Conservation (phyloP, 1,284 basidiomycete genomes). For the Microbotryum violaceum region DNA sequence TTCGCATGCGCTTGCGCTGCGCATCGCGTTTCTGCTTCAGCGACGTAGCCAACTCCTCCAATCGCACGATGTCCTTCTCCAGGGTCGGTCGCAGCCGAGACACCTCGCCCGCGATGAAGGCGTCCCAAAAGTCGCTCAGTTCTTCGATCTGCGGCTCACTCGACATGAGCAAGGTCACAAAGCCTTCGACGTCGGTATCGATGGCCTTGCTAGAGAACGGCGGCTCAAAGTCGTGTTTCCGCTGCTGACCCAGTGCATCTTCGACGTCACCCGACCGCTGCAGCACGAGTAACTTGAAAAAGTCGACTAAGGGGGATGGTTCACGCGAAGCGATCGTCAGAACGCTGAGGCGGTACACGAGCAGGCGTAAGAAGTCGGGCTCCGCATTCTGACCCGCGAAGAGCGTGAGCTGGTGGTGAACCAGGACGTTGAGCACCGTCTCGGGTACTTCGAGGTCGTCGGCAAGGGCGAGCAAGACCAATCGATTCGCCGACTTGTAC, state of each 20-base stretch:
- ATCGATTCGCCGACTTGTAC: slow-evolving; percentile 4
- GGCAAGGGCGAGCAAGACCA: slow-evolving; percentile 10
- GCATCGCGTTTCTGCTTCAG: not conserved
- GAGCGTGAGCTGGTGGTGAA: slow-evolving; percentile 17
- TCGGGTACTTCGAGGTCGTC: not conserved
- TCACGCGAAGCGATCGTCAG: not conserved
- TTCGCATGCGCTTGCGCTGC: slow-evolving; percentile 2
- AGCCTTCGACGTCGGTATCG: slow-evolving; percentile 1
- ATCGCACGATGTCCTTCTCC: slow-evolving; percentile 6
- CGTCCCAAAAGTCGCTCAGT: not conserved
- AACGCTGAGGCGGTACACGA: slow-evolving; percentile 4
- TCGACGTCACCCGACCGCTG: slow-evolving; percentile 9
- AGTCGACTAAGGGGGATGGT: not conserved
- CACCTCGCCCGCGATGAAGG: slow-evolving; percentile 1
- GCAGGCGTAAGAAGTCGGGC: not conserved
- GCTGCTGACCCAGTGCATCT: not conserved
- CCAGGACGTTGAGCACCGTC: slow-evolving; percentile 7
- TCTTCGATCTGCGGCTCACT: not conserved
- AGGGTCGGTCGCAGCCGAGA: not conserved
- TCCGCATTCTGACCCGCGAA: slow-evolving; percentile 11
- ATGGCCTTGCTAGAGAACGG: slow-evolving; percentile 3
- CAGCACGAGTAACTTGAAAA: slow-evolving; percentile 10
- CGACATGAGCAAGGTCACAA: not conserved
- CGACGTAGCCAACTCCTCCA: slow-evolving; percentile 1
- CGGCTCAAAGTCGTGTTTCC: slow-evolving; percentile 1